Percentiles rank a stretch among this genome's conserved stretches.
Evolutionary conservation across 305 asterid genomes (phyloP).

Genomic region (Fraxinus baroniana): DNA sequence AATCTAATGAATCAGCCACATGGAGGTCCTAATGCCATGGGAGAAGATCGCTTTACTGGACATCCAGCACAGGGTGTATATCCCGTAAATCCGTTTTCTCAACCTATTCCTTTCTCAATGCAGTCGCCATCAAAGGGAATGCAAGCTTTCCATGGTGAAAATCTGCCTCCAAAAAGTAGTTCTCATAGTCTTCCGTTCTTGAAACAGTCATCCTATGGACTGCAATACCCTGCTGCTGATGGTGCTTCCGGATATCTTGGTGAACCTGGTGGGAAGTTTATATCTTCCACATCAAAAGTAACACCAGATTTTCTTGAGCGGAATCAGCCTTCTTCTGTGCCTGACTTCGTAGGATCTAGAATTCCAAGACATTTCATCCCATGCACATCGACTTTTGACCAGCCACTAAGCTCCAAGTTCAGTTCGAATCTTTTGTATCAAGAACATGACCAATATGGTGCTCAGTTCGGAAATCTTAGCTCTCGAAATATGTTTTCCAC

Average conservation of each 20-base stretch:
- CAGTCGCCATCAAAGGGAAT: constrained; percentile 40
- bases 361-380: constrained; percentile 58
- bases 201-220: constrained; percentile 40
- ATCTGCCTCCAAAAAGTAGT: constrained; percentile 38
- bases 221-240: constrained; percentile 36
- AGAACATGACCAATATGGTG: constrained; percentile 44
- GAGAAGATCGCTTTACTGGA: constrained; percentile 35
- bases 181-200: constrained; percentile 36
- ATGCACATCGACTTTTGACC: constrained; percentile 67
- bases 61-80: constrained; percentile 31
- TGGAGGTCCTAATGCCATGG: constrained; percentile 32
- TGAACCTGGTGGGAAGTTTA: constrained; percentile 39
- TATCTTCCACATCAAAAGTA: constrained; percentile 42
- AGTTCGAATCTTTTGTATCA: constrained; percentile 42
- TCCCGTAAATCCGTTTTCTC: constrained; percentile 35
- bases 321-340: constrained; percentile 39
- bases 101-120: constrained; percentile 33
- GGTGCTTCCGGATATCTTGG: constrained; percentile 32
- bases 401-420: constrained; percentile 50
- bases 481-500: constrained; percentile 33
- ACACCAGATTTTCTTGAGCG: constrained; percentile 45
- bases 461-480: constrained; percentile 39
- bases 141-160: constrained; percentile 41
- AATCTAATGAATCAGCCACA: constrained; percentile 32
- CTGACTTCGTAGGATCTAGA: constrained; percentile 47